Conservation (phyloP, 305 asterid genomes). For the Coffea humblotiana region DNA sequence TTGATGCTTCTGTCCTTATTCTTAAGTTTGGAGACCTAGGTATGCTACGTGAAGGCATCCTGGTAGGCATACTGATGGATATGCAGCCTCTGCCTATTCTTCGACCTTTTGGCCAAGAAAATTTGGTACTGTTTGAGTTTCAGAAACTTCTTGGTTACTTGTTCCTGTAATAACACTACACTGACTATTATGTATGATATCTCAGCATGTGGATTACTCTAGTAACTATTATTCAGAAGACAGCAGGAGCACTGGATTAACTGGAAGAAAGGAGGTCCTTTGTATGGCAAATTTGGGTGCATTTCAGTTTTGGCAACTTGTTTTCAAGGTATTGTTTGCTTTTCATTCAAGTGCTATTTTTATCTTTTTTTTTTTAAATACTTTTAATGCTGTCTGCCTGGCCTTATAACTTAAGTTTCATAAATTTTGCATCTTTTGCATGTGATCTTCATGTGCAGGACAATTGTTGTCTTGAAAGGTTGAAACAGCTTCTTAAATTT, state of each 20-base stretch:
- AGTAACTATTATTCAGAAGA: slow-evolving; percentile 52
- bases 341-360: not conserved
- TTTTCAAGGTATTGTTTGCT: slow-evolving; percentile 56
- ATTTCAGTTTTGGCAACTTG: slow-evolving; percentile 85
- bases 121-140: slow-evolving; percentile 48
- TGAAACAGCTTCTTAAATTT: slow-evolving; percentile 46
- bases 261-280: slow-evolving; percentile 67
- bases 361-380: not conserved
- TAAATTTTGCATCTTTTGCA: slow-evolving; percentile 8
- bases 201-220: slow-evolving; percentile 54
- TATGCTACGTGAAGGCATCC: slow-evolving; percentile 90
- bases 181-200: slow-evolving; percentile 29
- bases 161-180: slow-evolving; percentile 14
- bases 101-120: slow-evolving; percentile 81
- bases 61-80: slow-evolving; percentile 82
- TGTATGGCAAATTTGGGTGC: slow-evolving; percentile 79
- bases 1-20: slow-evolving; percentile 80
- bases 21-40: slow-evolving; percentile 80
- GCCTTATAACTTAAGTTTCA: slow-evolving; percentile 20
- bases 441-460: slow-evolving; percentile 52
- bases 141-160: slow-evolving; percentile 14
- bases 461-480: slow-evolving; percentile 53
- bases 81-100: slow-evolving; percentile 80
- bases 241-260: slow-evolving; percentile 45
- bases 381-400: slow-evolving; percentile 23